These are phyloP conservation scores for Comarum palustre DNA, from an alignment of 306 rosid species.

Conservation along the genomic window DNA sequence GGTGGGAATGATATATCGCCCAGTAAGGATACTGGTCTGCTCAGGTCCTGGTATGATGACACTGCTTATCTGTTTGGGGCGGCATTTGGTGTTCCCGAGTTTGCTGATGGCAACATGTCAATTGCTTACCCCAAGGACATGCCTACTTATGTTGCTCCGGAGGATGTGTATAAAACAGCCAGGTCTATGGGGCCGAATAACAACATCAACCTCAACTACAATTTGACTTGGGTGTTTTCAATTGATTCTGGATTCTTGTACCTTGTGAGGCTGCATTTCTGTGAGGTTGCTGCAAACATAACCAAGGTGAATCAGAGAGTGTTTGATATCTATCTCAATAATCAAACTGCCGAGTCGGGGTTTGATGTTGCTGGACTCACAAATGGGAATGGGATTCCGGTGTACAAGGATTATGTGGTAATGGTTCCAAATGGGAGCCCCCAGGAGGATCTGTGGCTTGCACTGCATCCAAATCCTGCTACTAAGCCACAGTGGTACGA, in stretches of 20 bases:
- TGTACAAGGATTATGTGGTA: slow-evolving; percentile 59
- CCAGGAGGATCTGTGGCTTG: slow-evolving; percentile 69
- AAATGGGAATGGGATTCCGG: slow-evolving; percentile 34
- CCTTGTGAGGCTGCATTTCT: slow-evolving; percentile 91
- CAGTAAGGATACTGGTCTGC: slow-evolving; percentile 69
- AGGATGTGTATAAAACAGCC: slow-evolving; percentile 62
- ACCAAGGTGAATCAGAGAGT: slow-evolving; percentile 50
- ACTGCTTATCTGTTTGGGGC: slow-evolving; percentile 56
- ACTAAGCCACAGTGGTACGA: slow-evolving; percentile 30
- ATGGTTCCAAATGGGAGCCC: slow-evolving; percentile 60
- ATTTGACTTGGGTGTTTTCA: slow-evolving; percentile 75
- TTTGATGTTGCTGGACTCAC: slow-evolving; percentile 61
- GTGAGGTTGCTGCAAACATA: slow-evolving; percentile 52
- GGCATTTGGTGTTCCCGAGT: slow-evolving; percentile 50
- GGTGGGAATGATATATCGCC: slow-evolving; percentile 89
- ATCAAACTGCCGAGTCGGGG: slow-evolving; percentile 50
- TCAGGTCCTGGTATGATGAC: slow-evolving; percentile 81
- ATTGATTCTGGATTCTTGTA: slow-evolving; percentile 72
- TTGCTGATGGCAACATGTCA: slow-evolving; percentile 47
- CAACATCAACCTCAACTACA: slow-evolving; percentile 54
- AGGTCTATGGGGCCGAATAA: slow-evolving; percentile 78
- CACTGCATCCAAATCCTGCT: slow-evolving; percentile 52
- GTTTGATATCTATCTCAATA: slow-evolving; percentile 56
- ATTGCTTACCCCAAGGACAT: slow-evolving; percentile 36
- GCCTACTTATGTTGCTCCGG: slow-evolving; percentile 64